Evolutionary conservation across 192 early-diverging fungal species (phyloP).

Genomic region (Helicostylum pulchrum): DNA sequence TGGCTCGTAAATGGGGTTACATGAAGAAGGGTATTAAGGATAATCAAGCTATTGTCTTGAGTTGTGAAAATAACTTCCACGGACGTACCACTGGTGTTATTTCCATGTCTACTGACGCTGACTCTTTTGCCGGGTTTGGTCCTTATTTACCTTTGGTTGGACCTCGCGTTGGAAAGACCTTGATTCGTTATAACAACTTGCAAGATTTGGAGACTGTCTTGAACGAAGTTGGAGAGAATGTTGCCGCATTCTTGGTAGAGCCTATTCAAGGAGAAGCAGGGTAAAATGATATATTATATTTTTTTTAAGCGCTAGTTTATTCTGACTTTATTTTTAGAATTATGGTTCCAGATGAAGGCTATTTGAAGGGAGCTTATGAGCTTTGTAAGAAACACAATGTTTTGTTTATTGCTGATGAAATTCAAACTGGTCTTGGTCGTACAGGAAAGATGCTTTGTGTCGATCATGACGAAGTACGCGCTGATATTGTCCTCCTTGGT

Average conservation of each 20-base stretch:
- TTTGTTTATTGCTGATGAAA: conserved; percentile 96
- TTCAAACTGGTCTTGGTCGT: conserved; percentile 94
- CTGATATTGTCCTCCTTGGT: conserved; percentile 93
- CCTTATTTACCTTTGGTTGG: conserved; percentile 90
- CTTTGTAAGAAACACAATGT: conserved; percentile 98
- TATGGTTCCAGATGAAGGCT: conserved; percentile 90
- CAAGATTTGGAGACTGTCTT: conserved; percentile 88
- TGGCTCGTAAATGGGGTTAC: conserved; percentile 97
- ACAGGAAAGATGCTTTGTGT: conserved; percentile 94
- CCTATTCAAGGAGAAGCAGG: conserved; percentile 99
- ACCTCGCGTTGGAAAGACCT: conserved; percentile 70
- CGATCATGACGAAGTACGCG: conserved; percentile 89
- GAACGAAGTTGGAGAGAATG: conserved; percentile 74
- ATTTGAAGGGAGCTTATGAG: conserved; percentile 80
- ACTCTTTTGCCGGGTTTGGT: conserved; percentile 82
- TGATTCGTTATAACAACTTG: conserved; percentile 79
- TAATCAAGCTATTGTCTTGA: conserved; percentile 79
- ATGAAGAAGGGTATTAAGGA: conserved; percentile 83
- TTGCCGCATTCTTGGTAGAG: conserved; percentile 95
- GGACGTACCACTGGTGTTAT: conserved; percentile 92
- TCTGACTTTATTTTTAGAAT: conserved; percentile 50
- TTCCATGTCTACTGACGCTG: conserved; percentile 93
- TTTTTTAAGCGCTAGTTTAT: neutral
- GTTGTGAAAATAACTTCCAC: conserved; percentile 91
- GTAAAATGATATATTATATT: conserved; percentile 23